A percentile compares a stretch with the other conserved stretches of the same genome.
These are phyloP conservation scores for Hypoxylon sp. DNA, from an alignment of 2,329 filamentous ascomycete genomes.

Conservation along the genomic window DNA sequence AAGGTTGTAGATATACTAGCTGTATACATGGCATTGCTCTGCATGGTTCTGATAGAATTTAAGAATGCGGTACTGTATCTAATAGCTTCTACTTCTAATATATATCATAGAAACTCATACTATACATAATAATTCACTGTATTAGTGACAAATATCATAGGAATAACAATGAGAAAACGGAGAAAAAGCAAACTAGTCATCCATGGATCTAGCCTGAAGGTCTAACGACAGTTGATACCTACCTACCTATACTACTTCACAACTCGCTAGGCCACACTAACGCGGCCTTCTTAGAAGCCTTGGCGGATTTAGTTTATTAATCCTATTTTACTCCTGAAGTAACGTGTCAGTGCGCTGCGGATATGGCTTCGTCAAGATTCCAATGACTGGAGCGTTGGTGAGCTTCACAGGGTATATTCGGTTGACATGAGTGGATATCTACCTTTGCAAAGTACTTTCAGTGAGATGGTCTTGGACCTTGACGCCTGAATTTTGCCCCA, in stretches of 20 bases:
- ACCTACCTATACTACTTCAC: background rate
- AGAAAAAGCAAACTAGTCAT: background rate
- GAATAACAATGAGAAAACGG: no score
- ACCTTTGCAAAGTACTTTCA: background rate
- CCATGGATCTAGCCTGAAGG: background rate
- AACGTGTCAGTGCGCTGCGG: background rate
- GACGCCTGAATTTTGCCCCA: background rate
- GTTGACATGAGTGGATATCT: background rate
- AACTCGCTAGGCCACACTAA: background rate
- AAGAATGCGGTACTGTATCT: background rate
- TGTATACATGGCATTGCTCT: background rate
- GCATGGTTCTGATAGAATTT: background rate
- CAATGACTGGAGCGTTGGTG: background rate
- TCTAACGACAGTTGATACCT: background rate
- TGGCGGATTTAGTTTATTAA: background rate
- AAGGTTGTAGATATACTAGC: background rate
- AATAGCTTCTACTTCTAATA: background rate
- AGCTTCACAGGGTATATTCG: background rate
- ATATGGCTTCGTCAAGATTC: background rate
- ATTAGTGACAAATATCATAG: background rate
- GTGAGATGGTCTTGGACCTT: background rate
- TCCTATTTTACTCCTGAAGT: background rate
- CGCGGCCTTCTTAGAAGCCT: background rate
- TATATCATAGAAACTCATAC: background rate
- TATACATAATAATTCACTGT: background rate